These are phyloP conservation scores for Cupressus sempervirens DNA, from an alignment of 75 land plant genomes.

Conservation along the genomic window DNA sequence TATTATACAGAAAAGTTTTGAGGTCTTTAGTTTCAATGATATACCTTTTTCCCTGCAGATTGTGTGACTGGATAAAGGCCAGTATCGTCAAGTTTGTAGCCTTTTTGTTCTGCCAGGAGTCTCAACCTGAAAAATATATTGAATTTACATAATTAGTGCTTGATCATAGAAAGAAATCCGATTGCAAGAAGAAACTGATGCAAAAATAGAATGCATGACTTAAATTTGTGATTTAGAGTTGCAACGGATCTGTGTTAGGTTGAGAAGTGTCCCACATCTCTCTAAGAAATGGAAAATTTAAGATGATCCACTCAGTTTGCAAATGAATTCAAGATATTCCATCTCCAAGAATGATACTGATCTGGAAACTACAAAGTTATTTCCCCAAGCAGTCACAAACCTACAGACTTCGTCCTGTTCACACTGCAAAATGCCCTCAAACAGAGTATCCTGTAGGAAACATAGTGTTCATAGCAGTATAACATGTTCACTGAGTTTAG, in stretches of 20 bases:
- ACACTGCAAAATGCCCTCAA: too few relatives aligned
- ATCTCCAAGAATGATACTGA: background rate
- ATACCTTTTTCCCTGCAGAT: constrained; percentile 59
- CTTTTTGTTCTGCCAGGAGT: constrained; percentile 80
- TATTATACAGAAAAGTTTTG: background rate
- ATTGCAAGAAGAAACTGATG: background rate
- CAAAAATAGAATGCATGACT: background rate
- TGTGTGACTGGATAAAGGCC: constrained; percentile 66
- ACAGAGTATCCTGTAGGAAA: too few relatives aligned
- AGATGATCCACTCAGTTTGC: background rate
- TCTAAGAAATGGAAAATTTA: background rate
- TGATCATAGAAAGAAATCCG: background rate
- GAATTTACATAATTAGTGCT: background rate
- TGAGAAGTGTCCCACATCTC: background rate
- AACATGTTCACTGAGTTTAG: too few relatives aligned
- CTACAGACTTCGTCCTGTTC: too few relatives aligned
- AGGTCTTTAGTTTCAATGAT: background rate
- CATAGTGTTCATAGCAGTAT: too few relatives aligned
- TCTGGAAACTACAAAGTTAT: too few relatives aligned
- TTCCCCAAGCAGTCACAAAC: background rate
- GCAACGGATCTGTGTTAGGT: background rate
- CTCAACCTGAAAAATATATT: constrained; percentile 60
- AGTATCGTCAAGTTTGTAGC: constrained; percentile 89
- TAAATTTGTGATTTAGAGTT: background rate
- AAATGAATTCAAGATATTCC: background rate